Conservation (phyloP, 768 basidiomycete genomes). For the Trametopsis cervina region DNA sequence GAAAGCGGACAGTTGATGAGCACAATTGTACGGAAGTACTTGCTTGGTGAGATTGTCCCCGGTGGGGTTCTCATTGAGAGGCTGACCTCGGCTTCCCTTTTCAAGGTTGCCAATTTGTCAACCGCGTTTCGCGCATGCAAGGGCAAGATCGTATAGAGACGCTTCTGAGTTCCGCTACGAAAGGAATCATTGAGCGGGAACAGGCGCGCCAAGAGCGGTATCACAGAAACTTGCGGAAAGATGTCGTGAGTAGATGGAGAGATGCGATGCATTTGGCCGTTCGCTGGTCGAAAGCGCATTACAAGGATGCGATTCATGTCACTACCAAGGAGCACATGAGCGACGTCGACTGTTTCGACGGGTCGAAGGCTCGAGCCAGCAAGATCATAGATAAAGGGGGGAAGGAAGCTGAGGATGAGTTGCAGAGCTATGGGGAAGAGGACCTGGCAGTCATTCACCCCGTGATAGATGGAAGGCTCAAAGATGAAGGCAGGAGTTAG, state of each 20-base stretch:
- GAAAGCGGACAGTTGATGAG: slow-evolving; percentile 79
- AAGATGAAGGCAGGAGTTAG: slow-evolving; percentile 22
- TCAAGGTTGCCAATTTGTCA: slow-evolving; percentile 71
- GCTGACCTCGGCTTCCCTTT: too few species aligned
- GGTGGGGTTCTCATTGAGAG: too few species aligned
- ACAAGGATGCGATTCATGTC: slow-evolving; percentile 52
- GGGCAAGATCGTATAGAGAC: slow-evolving; percentile 23
- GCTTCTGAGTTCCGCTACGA: slow-evolving; percentile 37
- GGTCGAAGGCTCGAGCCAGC: slow-evolving; percentile 24
- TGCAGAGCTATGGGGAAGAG: slow-evolving; percentile 13
- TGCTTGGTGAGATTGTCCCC: slow-evolving; percentile 61
- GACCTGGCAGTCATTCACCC: slow-evolving; percentile 27
- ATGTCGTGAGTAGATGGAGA: slow-evolving; percentile 40
- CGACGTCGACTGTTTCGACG: slow-evolving; percentile 67
- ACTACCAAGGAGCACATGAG: slow-evolving; percentile 72
- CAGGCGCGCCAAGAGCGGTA: slow-evolving; percentile 31
- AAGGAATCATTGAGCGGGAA: slow-evolving; percentile 41
- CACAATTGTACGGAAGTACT: slow-evolving; percentile 72
- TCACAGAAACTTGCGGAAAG: slow-evolving; percentile 12
- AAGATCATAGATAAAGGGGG: slow-evolving; percentile 5
- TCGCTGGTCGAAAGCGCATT: slow-evolving; percentile 45
- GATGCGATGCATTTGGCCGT: slow-evolving; percentile 34
- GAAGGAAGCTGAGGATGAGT: slow-evolving; percentile 7
- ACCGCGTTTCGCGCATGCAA: slow-evolving; percentile 44
- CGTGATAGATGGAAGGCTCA: slow-evolving; percentile 28